These are phyloP conservation scores for Lotus japonicus DNA, from an alignment of 306 rosid genomes.

Conservation along the genomic window DNA sequence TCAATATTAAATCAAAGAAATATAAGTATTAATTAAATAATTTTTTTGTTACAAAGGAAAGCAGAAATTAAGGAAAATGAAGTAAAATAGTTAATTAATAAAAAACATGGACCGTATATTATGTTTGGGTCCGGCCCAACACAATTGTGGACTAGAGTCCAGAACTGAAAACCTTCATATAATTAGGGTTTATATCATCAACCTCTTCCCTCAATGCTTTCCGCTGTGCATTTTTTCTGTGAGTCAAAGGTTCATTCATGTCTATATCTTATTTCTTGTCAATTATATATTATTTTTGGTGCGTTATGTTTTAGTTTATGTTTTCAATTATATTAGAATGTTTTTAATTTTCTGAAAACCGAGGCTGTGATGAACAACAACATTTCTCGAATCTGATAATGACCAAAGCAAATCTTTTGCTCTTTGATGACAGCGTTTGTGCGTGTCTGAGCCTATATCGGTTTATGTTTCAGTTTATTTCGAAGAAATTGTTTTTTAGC, in stretches of 20 bases:
- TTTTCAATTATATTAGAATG: too few relatives aligned
- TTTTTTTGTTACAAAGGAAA: too few relatives aligned
- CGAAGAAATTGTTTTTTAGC: not conserved
- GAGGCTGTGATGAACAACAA: constrained; percentile 10
- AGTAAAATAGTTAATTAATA: too few relatives aligned
- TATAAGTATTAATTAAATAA: too few relatives aligned
- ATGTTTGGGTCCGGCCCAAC: not conserved
- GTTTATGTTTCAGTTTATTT: not conserved
- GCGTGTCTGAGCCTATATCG: constrained; percentile 16
- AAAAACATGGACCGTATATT: not conserved
- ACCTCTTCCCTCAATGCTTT: not conserved
- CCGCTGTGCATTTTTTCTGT: not conserved
- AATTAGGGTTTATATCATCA: not conserved
- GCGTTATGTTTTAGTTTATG: not conserved
- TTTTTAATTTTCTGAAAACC: not conserved
- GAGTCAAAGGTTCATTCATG: not conserved
- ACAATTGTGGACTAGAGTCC: not conserved
- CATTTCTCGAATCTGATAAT: constrained; percentile 17
- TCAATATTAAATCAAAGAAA: too few relatives aligned
- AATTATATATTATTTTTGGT: not conserved
- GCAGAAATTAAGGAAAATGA: too few relatives aligned
- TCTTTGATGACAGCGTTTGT: constrained; percentile 17
- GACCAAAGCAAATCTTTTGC: not conserved
- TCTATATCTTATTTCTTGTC: not conserved
- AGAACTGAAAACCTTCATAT: not conserved